Percentiles rank a stretch among this genome's conserved stretches.
These are phyloP conservation scores for Magnaporthiopsis poae DNA, from an alignment of 2,329 filamentous ascomycete genomes.

Conservation along the genomic window DNA sequence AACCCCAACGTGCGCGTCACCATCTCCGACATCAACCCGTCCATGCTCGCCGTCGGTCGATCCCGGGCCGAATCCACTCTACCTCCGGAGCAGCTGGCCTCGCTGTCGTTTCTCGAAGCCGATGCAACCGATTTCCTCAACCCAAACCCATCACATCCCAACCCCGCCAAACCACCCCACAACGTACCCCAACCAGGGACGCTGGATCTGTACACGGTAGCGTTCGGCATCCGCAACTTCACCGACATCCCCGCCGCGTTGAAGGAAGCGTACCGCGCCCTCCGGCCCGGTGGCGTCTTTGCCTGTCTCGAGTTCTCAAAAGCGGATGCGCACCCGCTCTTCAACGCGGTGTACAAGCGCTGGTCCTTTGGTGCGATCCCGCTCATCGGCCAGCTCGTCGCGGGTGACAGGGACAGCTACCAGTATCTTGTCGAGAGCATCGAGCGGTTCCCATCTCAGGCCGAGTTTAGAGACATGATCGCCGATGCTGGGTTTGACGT, in stretches of 20 bases:
- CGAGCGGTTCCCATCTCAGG: constrained; percentile 79
- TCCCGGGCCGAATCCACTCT: constrained; percentile 59
- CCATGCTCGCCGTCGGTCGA: constrained; percentile 83
- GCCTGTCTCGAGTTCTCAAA: constrained; percentile 94
- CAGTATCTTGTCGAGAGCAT: constrained; percentile 99
- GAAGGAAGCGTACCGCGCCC: constrained; percentile 71
- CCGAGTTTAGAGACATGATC: constrained; percentile 76
- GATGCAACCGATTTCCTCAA: constrained; percentile 69
- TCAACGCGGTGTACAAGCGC: constrained; percentile 81
- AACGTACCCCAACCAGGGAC: constrained; percentile 30
- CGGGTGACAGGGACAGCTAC: constrained; percentile 88
- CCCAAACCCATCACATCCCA: constrained; percentile 24
- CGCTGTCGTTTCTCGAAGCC: constrained; percentile 71
- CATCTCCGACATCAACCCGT: constrained; percentile 89
- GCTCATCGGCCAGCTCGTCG: constrained; percentile 87
- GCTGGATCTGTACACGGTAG: constrained; percentile 94
- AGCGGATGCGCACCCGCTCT: constrained; percentile 60
- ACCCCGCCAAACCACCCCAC: constrained; percentile 41
- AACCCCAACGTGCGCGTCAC: constrained; percentile 76
- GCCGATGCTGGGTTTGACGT: constrained; percentile 74
- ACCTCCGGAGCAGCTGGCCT: constrained; percentile 43
- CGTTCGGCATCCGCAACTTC: constrained; percentile 96
- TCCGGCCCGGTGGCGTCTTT: constrained; percentile 91
- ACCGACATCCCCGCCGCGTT: constrained; percentile 79
- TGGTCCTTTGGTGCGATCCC: constrained; percentile 96